Evolutionary conservation across 805 yeast genomes (phyloP).

Genomic region (Zygoascus bituminiphila): DNA sequence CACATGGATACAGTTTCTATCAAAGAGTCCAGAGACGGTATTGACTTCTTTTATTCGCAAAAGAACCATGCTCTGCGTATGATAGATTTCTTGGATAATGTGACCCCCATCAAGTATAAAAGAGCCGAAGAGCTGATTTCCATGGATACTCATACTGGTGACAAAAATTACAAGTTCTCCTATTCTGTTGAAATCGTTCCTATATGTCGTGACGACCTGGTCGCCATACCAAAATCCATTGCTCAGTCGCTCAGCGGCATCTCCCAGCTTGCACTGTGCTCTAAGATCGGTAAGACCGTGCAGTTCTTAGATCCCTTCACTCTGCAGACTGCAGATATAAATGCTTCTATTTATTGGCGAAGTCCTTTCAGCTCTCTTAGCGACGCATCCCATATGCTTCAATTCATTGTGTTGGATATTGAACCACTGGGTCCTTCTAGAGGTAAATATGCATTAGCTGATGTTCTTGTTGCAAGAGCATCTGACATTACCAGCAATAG

Average conservation of each 20-base stretch:
- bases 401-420: constrained; percentile 79
- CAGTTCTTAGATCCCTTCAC: constrained; percentile 80
- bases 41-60: constrained; percentile 81
- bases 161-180: constrained; percentile 79
- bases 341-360: constrained; percentile 70
- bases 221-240: constrained; percentile 70
- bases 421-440: constrained; percentile 79
- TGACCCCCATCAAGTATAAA: constrained; percentile 71
- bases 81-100: constrained; percentile 79
- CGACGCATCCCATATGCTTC: constrained; percentile 55
- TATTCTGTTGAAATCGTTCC: constrained; percentile 89
- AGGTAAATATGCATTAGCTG: constrained; percentile 78
- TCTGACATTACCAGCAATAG: constrained; percentile 55
- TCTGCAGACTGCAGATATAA: constrained; percentile 67
- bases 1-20: constrained; percentile 88
- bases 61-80: constrained; percentile 87
- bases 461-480: constrained; percentile 74
- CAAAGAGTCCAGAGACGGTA: constrained; percentile 81
- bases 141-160: constrained; percentile 82
- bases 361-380: constrained; percentile 65
- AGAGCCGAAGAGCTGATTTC: constrained; percentile 84
- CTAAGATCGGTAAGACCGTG: constrained; percentile 64
- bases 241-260: constrained; percentile 79
- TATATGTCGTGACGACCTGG: constrained; percentile 87
- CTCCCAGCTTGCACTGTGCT: constrained; percentile 71